Base-by-base conservation (phyloP, 2,329 filamentous ascomycete species). In the Sporothrix phasma region DNA sequence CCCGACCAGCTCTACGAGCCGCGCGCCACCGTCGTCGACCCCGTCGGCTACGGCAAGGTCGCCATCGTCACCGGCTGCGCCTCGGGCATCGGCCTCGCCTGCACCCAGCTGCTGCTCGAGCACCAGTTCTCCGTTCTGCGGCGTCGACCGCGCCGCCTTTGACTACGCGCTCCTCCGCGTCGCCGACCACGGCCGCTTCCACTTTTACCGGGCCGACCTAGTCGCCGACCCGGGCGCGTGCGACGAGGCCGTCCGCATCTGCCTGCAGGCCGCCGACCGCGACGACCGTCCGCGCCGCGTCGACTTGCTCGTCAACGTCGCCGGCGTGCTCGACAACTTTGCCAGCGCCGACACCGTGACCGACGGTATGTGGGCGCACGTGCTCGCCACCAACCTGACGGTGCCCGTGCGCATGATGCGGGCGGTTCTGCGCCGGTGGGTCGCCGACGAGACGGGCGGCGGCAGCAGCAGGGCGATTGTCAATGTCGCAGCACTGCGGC, bases 271-370 rank as follows among this genome's bases (percentile, higher is more conserved):
- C 19, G 72, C 69, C 61, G 71, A 70, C 70, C 41, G 64, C 60
- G 49, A 58, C 62, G 62, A 58, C 51, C 31, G 34, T 7, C 51
- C 37, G 7, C 61, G 71, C 7, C 77, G 77, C 63, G 75, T 84
- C 8, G 80, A 84, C 67, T 78, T 81, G 8, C 80, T 81, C 24
- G 81, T 80, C 10, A 84, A 86, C 63, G 76, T 82, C 13, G 84
- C 84, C 5, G 80, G 81, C 56, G 69, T 77, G 49, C 78, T 81
- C 65, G 79, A 78, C 53, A 77, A 76, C 67, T 74, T 78, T 61
- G 78, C 80, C 64, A 76, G 75, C 10, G 77, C 74, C 5, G 72
- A 74, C 60, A 67, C 76, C 1, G 72, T 81, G 24, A 71, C 73
- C 2, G 79, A 69, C 43, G 60, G n/a, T 24, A 62, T 66, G 54